Conservation (phyloP, 345 rosid species). For the Euphorbia lathyris region DNA sequence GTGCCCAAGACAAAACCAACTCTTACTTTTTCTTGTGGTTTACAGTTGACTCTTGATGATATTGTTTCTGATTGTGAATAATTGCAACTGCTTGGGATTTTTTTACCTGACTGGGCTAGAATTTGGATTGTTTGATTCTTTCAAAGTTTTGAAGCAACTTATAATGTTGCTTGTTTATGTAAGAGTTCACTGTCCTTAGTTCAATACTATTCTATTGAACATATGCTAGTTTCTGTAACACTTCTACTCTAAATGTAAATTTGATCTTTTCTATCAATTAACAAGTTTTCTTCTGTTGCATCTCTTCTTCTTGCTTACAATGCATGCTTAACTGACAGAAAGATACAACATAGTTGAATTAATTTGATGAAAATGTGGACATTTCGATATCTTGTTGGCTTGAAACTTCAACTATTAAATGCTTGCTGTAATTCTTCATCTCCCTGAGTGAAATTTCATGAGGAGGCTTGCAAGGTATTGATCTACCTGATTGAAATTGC, state of each 20-base stretch:
- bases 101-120: slow-evolving; percentile 4
- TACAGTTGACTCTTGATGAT: slow-evolving; percentile 60
- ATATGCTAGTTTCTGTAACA: slow-evolving; percentile 2
- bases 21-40: slow-evolving; percentile 61
- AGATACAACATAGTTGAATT: not conserved
- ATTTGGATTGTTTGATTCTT: slow-evolving; percentile 42
- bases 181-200: slow-evolving; percentile 37
- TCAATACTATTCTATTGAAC: slow-evolving; percentile 67
- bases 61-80: slow-evolving; percentile 72
- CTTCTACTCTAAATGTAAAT: slow-evolving; percentile 2
- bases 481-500: not conserved
- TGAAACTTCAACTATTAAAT: not conserved
- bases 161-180: slow-evolving; percentile 9
- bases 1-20: slow-evolving; percentile 79
- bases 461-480: not conserved
- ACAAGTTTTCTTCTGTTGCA: not conserved
- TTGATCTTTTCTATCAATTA: slow-evolving; percentile 1
- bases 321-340: not conserved
- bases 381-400: not conserved
- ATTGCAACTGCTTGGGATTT: not conserved
- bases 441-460: not conserved
- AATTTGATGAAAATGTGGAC: not conserved
- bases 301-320: not conserved
- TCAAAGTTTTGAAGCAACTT: slow-evolving; percentile 8
- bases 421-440: not conserved